Conservation (phyloP, 2,329 filamentous ascomycete genomes). For the Neophaeococcomyces mojaviensis region DNA sequence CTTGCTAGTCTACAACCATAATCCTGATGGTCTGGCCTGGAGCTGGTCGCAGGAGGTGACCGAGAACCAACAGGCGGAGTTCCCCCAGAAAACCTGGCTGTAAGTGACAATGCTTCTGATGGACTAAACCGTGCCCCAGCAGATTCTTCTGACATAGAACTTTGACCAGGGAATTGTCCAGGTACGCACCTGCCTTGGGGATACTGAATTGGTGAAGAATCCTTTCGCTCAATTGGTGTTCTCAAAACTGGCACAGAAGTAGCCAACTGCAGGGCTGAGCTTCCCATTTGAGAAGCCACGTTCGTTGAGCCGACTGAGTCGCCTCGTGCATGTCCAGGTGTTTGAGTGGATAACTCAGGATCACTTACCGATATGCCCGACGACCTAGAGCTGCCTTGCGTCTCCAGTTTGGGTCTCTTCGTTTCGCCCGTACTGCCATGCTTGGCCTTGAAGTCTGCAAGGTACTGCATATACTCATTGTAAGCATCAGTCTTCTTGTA, state of each 20-base stretch:
- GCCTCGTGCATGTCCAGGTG: conserved; percentile 15
- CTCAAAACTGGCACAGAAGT: neutral
- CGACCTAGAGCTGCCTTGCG: conserved; percentile 26
- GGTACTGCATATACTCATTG: conserved; percentile 61
- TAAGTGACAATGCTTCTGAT: conserved; percentile 16
- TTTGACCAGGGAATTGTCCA: conserved; percentile 14
- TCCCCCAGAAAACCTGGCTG: conserved; percentile 15
- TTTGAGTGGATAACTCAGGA: conserved; percentile 1
- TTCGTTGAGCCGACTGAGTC: conserved; percentile 18
- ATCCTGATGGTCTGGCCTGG: conserved; percentile 1
- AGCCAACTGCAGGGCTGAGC: neutral
- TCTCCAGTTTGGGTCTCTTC: conserved; percentile 38
- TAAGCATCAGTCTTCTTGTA: conserved; percentile 72
- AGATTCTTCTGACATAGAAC: conserved; percentile 21
- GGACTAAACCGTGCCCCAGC: too few species aligned
- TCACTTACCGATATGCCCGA: conserved; percentile 7
- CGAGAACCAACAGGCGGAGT: conserved; percentile 11
- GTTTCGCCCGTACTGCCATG: conserved; percentile 40
- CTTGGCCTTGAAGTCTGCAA: conserved; percentile 70
- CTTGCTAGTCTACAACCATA: too few species aligned
- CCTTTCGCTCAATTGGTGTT: neutral
- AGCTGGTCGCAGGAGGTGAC: conserved; percentile 5
- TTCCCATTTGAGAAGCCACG: conserved; percentile 8
- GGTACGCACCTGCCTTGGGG: neutral
- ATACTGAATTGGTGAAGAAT: neutral